phyloP scores from a whole-genome alignment of 352 stramenopile species.

The Pythium sp. region DNA sequence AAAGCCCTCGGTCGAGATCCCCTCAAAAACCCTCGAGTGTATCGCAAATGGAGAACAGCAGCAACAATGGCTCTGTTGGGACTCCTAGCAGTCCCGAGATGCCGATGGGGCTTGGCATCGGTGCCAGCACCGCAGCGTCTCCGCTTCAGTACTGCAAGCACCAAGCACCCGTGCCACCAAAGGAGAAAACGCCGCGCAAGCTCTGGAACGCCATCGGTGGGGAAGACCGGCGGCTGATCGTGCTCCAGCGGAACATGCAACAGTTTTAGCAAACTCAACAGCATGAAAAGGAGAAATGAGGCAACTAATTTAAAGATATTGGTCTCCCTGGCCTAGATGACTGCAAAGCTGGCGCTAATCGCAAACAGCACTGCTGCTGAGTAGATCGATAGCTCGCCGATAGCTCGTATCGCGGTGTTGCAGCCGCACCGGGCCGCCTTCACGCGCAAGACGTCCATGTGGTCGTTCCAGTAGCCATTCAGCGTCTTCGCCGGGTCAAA shows the following conservation, averaged over 20 bases:
- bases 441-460: constrained; percentile 49
- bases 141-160: constrained; percentile 61
- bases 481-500: constrained; percentile 61
- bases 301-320: not conserved
- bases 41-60: not conserved
- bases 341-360: not conserved
- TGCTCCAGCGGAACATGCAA: constrained; percentile 52
- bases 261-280: constrained; percentile 3
- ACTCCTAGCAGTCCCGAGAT: not conserved
- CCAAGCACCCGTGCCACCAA: constrained; percentile 45
- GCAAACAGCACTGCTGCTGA: not conserved
- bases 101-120: constrained; percentile 20
- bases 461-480: constrained; percentile 63
- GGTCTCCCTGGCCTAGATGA: not conserved
- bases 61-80: not conserved
- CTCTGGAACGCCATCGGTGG: constrained; percentile 78
- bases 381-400: constrained; percentile 4
- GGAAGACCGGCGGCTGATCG: constrained; percentile 69
- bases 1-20: constrained; percentile 22
- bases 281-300: not conserved
- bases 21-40: not conserved
- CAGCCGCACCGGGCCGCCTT: constrained; percentile 58
- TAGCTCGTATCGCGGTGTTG: constrained; percentile 14
- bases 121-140: not conserved
- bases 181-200: constrained; percentile 62